phyloP scores from a whole-genome alignment of 2,329 filamentous ascomycete species.

The Penicillium sp. region DNA sequence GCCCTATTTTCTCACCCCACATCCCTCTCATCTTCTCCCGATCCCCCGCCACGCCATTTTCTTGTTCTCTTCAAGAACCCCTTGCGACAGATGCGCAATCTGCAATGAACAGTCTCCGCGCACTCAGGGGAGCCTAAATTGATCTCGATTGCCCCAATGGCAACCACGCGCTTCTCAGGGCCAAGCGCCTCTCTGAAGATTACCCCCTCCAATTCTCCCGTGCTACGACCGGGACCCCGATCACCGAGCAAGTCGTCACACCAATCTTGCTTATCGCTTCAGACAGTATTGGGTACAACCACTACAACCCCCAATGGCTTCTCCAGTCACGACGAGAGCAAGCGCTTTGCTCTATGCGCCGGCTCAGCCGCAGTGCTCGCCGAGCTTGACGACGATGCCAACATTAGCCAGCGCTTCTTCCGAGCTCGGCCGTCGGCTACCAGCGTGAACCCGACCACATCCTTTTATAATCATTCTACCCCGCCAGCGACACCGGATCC shows the following conservation, averaged over 20 bases:
- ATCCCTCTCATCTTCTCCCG: not conserved
- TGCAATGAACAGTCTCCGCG: constrained; percentile 28
- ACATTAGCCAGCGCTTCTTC: constrained; percentile 79
- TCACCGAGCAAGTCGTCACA: constrained; percentile 57
- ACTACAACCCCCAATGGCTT: constrained; percentile 82
- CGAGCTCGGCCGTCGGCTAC: constrained; percentile 72
- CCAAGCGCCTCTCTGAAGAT: constrained; percentile 55
- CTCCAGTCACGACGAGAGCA: constrained; percentile 69
- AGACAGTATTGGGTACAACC: constrained; percentile 87
- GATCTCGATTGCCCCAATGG: constrained; percentile 31
- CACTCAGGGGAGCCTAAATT: constrained; percentile 28
- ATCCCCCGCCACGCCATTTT: constrained; percentile 8
- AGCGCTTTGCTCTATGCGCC: constrained; percentile 81
- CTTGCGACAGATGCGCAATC: constrained; percentile 27
- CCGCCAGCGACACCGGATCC: constrained; percentile 55
- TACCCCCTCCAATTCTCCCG: constrained; percentile 76
- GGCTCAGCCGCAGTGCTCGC: constrained; percentile 92
- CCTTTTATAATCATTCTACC: constrained; percentile 55
- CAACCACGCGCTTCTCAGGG: constrained; percentile 31
- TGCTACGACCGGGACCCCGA: constrained; percentile 59
- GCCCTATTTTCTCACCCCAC: not conserved
- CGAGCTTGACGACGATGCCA: constrained; percentile 65
- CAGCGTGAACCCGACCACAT: constrained; percentile 62
- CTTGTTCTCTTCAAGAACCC: not conserved
- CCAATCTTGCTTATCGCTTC: constrained; percentile 62